Evolutionary conservation across 2,329 filamentous ascomycete species (phyloP).

Genomic region (Venturia carpophila): DNA sequence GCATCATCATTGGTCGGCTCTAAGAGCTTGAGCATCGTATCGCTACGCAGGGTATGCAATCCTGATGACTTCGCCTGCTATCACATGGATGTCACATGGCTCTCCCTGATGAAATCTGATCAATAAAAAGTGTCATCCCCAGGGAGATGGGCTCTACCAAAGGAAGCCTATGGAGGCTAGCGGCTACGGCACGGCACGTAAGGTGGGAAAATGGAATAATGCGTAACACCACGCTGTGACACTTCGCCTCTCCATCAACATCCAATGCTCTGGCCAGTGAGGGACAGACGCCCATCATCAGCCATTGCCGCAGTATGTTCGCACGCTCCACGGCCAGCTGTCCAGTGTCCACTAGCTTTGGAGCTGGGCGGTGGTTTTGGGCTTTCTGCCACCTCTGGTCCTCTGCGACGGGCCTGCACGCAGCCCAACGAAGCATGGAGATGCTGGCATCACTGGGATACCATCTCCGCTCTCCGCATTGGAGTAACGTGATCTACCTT

Average conservation of each 20-base stretch:
- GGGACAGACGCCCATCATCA: neutral
- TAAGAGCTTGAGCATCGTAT: too few relatives aligned
- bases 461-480: neutral
- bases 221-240: too few relatives aligned
- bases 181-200: too few relatives aligned
- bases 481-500: conserved; percentile 5
- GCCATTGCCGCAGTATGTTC: neutral
- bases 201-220: too few relatives aligned
- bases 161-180: too few relatives aligned
- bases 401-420: neutral
- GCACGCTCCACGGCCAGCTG: neutral
- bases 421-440: neutral
- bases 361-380: neutral
- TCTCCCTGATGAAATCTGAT: too few relatives aligned
- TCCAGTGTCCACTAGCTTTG: neutral
- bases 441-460: neutral
- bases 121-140: too few relatives aligned
- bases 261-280: neutral
- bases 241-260: neutral
- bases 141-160: too few relatives aligned
- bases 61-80: too few relatives aligned
- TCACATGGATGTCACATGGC: too few relatives aligned
- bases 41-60: too few relatives aligned
- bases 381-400: neutral
- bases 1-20: too few relatives aligned